Evolutionary conservation across 2,329 filamentous ascomycete species (phyloP).

Genomic region (Microdochium trichocladiopsis): DNA sequence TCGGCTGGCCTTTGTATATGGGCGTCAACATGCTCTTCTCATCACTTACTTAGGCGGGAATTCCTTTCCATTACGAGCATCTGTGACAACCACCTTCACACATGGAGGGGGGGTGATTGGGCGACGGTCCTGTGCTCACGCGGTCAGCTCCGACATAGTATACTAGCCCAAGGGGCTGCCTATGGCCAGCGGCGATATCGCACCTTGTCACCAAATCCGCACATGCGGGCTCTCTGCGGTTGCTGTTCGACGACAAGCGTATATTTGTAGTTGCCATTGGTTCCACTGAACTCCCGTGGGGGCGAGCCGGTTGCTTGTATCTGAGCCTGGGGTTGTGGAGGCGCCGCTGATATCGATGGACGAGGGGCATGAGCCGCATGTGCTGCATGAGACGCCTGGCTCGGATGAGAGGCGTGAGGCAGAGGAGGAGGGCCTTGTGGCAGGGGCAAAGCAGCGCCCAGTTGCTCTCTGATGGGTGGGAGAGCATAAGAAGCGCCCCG

Average conservation of each 20-base stretch:
- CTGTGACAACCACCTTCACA: constrained; percentile 73
- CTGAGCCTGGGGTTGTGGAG: too few relatives aligned
- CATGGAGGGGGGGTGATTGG: constrained; percentile 95
- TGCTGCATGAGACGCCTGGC: too few relatives aligned
- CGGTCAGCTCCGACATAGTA: too few relatives aligned
- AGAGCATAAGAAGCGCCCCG: neutral
- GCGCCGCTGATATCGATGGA: too few relatives aligned
- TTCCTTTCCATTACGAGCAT: constrained; percentile 50
- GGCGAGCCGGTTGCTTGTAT: too few relatives aligned
- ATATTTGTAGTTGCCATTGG: constrained; percentile 3
- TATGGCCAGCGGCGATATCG: neutral
- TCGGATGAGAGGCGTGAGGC: neutral
- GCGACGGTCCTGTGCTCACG: constrained; percentile 64
- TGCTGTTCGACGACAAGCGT: constrained; percentile 82
- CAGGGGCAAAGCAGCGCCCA: neutral
- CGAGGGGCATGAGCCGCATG: too few relatives aligned
- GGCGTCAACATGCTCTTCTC: constrained; percentile 31
- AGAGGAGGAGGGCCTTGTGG: neutral
- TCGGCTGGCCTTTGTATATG: neutral
- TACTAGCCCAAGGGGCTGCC: neutral
- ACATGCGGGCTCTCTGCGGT: constrained; percentile 91
- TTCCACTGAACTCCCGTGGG: neutral
- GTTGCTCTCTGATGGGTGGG: neutral
- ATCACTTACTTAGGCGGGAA: neutral
- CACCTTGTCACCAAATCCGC: constrained; percentile 97